Percentiles rank a stretch among this genome's conserved stretches.
phyloP scores from a whole-genome alignment of 2,329 filamentous ascomycete species.

The Fusarium lyarnte region DNA sequence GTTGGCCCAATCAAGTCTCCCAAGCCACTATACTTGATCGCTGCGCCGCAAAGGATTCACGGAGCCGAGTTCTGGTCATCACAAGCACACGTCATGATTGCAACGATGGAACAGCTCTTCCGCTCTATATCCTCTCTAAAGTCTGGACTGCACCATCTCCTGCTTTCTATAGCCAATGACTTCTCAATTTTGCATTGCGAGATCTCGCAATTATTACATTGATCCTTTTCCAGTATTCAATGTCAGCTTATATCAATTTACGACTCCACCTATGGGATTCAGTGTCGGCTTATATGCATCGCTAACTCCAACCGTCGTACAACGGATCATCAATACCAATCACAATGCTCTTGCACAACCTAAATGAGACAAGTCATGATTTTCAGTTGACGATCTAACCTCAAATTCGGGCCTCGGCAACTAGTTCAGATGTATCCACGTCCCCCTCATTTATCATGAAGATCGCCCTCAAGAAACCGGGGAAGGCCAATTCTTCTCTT shows the following conservation, averaged over 20 bases:
- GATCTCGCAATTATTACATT: not conserved
- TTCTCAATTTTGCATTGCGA: accelerated
- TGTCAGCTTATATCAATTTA: not conserved
- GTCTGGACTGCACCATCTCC: accelerated
- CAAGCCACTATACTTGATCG: accelerated
- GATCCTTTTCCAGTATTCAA: accelerated
- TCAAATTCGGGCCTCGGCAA: not conserved
- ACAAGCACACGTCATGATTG: accelerated
- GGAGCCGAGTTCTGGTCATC: not conserved
- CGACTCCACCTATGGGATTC: not conserved
- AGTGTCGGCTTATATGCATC: not conserved
- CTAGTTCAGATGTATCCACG: not conserved
- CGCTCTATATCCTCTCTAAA: accelerated
- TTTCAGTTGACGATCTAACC: not conserved
- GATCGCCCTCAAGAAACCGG: not conserved
- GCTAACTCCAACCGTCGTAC: not conserved
- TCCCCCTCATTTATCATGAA: conserved; percentile 4
- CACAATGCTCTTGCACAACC: not conserved
- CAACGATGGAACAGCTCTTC: not conserved
- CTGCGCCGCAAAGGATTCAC: not conserved
- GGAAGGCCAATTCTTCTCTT: not conserved
- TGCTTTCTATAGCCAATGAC: accelerated
- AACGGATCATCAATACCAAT: not conserved
- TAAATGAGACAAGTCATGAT: not conserved
- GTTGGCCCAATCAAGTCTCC: accelerated